Base-by-base conservation (phyloP, 2,329 filamentous ascomycete genomes). In the Cyanodermella asteris region DNA sequence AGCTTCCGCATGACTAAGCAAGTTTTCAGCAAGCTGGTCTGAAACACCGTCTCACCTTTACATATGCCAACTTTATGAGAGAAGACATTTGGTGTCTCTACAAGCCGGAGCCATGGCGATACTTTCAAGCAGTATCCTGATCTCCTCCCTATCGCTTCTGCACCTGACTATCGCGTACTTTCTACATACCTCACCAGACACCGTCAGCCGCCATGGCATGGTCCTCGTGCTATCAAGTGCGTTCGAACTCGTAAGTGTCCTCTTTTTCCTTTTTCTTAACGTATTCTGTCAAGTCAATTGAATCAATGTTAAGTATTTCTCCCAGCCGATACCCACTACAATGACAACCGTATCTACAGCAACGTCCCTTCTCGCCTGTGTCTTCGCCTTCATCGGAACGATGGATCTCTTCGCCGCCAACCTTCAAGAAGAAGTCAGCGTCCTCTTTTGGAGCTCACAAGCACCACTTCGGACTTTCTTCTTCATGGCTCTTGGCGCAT, bases 151-250 rank as follows among this genome's bases (percentile, higher is more conserved):
- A 37, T 75, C 74, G 37, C 63, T 91, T 44, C 80, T 87, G 55
- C 77, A 91, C 51, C 50, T 91, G 35, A 77, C 76, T 5, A 56
- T 87, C 24, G 80, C 72, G 39, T 81, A 72, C 50, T 78, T 87
- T 55, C 73, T 93, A 52, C 59, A 90, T 39, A 72, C 66, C 20
- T 70, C 61, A 30, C 82, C 82, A 5, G 52, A 55, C 32, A 59
- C 64, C 21, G 59, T 93, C 38, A 68, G 75, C 24, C 72, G 84
- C 42, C 78, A 90, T 40, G 69, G 72, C 26, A 47, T 91, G 13
- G 76, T 91, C 23, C 77, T 68, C 37, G 62, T 91, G 16, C 53
- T 91, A 14, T 80, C 80, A 27, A 74, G 90, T 47, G 68, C 76
- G 26, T 76, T 90, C 68, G 67, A 72, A 37, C 63, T 91, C 45